Evolutionary conservation across 1,284 basidiomycete species (phyloP).

Genomic region (Fomes fomentarius): DNA sequence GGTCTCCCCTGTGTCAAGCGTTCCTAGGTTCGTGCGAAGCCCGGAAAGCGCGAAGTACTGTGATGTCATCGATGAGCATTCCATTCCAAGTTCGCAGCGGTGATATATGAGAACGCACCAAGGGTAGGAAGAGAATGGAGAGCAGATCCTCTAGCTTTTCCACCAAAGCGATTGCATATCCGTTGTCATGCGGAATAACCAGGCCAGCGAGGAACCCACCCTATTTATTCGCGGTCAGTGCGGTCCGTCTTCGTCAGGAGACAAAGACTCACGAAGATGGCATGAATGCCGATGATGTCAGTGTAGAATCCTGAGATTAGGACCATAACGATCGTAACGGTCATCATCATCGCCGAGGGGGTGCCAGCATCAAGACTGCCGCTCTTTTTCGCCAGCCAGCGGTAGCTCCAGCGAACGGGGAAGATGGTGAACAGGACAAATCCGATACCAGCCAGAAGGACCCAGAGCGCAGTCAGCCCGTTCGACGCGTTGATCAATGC

Average conservation of each 20-base stretch:
- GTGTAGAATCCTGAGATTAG: conserved; percentile 86
- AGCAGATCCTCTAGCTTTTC: conserved; percentile 83
- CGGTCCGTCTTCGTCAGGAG: too few relatives aligned
- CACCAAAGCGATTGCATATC: conserved; percentile 77
- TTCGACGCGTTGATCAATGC: conserved; percentile 63
- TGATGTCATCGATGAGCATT: too few relatives aligned
- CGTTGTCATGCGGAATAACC: conserved; percentile 87
- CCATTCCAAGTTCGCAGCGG: not conserved
- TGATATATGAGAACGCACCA: conserved; percentile 49
- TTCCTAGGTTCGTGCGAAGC: conserved; percentile 81
- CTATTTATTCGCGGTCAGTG: conserved; percentile 34
- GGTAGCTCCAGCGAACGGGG: conserved; percentile 67
- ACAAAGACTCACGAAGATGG: conserved; percentile 61
- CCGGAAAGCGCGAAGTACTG: conserved; percentile 87
- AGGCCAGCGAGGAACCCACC: conserved; percentile 87
- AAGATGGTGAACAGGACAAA: conserved; percentile 65
- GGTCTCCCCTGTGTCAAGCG: conserved; percentile 72
- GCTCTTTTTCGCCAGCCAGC: conserved; percentile 69
- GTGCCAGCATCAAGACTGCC: conserved; percentile 75
- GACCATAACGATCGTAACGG: conserved; percentile 75
- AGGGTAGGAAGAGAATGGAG: conserved; percentile 77
- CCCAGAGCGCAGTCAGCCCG: conserved; percentile 62
- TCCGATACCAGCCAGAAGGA: conserved; percentile 59
- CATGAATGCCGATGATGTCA: conserved; percentile 81
- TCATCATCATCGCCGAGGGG: conserved; percentile 82